phyloP scores from a whole-genome alignment of 768 basidiomycete species.

The Exsudoporus frostii region DNA sequence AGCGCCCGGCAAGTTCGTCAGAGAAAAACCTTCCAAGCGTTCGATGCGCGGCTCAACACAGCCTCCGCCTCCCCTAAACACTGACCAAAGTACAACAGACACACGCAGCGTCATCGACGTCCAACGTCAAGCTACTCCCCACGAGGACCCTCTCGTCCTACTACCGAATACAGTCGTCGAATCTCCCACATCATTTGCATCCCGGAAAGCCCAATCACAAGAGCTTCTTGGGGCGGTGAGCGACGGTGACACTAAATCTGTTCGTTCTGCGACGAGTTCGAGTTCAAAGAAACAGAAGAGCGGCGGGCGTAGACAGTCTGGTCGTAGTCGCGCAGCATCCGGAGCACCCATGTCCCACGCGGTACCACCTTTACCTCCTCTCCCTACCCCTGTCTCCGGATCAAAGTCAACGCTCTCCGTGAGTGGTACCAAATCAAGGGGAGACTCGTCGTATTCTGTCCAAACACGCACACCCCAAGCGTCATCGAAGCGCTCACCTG shows the following conservation, averaged over 20 bases:
- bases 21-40: slow-evolving; percentile 23
- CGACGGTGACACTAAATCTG: slow-evolving; percentile 27
- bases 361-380: slow-evolving; percentile 36
- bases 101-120: slow-evolving; percentile 10
- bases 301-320: slow-evolving; percentile 13
- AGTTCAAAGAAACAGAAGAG: slow-evolving; percentile 26
- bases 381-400: slow-evolving; percentile 8
- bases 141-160: slow-evolving; percentile 17
- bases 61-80: slow-evolving; percentile 29
- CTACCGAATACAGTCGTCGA: slow-evolving; percentile 14
- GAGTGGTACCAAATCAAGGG: slow-evolving; percentile 14
- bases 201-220: slow-evolving; percentile 15
- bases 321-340: slow-evolving; percentile 52
- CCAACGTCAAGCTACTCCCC: slow-evolving; percentile 12
- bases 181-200: slow-evolving; percentile 16
- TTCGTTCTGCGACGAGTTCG: slow-evolving; percentile 26
- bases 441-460: neutral
- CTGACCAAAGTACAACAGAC: slow-evolving; percentile 13
- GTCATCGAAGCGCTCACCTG: slow-evolving; percentile 9
- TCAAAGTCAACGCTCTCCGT: slow-evolving; percentile 19
- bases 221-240: slow-evolving; percentile 12
- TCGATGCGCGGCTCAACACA: slow-evolving; percentile 27
- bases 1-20: slow-evolving; percentile 1
- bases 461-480: neutral
- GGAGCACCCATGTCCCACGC: slow-evolving; percentile 66